Evolutionary conservation across 371 early-diverging fungal genomes (phyloP).

Genomic region (Mucor plumbeus): DNA sequence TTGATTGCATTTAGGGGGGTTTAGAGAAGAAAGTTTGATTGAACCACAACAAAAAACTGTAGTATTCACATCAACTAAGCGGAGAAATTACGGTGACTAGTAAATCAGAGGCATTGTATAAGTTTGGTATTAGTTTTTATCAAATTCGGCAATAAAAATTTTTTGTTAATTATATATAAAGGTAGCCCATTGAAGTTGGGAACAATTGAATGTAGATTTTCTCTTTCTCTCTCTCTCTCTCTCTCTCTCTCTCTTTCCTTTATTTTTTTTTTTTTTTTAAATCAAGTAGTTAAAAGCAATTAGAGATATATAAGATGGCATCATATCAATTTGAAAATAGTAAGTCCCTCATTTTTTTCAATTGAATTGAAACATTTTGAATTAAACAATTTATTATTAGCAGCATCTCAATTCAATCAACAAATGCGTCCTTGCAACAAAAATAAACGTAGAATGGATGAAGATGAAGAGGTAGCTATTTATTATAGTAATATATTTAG

Average conservation of each 20-base stretch:
- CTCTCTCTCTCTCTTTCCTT: background rate
- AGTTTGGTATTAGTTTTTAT: slow-evolving; percentile 2
- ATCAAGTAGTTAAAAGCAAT: background rate
- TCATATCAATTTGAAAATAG: slow-evolving; percentile 28
- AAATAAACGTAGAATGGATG: slow-evolving; percentile 37
- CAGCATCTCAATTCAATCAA: slow-evolving; percentile 6
- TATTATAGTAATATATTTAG: background rate
- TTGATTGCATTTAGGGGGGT: slow-evolving; percentile 1
- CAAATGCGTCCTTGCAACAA: background rate
- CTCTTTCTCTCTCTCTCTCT: background rate
- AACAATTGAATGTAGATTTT: background rate
- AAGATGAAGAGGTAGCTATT: slow-evolving; percentile 21
- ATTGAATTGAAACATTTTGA: background rate
- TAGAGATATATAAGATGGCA: slow-evolving; percentile 18
- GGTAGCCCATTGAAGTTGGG: background rate
- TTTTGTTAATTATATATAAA: slow-evolving; percentile 11
- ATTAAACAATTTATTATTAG: background rate
- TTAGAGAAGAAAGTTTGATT: background rate
- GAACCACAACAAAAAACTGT: background rate
- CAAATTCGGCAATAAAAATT: slow-evolving; percentile 14
- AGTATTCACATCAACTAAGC: background rate
- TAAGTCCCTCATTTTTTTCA: slow-evolving; percentile 11
- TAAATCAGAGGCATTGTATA: background rate
- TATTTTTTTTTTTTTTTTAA: slow-evolving; percentile 6
- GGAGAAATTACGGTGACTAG: slow-evolving; percentile 5